Conservation (phyloP, 768 basidiomycete genomes). For the Leccinellum rugosiceps region DNA sequence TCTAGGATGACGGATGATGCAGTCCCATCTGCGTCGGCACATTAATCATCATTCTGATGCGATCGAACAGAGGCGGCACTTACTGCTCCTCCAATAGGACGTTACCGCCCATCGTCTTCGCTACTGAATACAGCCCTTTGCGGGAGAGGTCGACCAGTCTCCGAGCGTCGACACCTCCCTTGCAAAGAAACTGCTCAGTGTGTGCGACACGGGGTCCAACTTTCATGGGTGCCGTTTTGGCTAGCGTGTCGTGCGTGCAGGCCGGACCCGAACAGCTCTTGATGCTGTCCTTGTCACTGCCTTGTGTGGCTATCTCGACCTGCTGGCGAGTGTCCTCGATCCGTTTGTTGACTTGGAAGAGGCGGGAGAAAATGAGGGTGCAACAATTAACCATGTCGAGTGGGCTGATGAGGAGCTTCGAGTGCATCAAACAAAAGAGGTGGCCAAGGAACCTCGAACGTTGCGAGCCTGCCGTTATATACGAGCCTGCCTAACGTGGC, state of each 20-base stretch:
- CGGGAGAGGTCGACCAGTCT: slow-evolving; percentile 35
- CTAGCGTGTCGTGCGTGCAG: slow-evolving; percentile 24
- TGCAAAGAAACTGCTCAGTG: slow-evolving; percentile 34
- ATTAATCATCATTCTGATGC: slow-evolving; percentile 17
- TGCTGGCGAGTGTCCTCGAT: slow-evolving; percentile 16
- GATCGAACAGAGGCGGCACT: slow-evolving; percentile 18
- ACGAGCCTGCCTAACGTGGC: slow-evolving; percentile 16
- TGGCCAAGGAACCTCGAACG: slow-evolving; percentile 7
- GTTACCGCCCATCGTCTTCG: slow-evolving; percentile 35
- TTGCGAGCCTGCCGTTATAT: slow-evolving; percentile 20
- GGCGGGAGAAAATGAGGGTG: slow-evolving; percentile 21
- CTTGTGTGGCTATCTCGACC: slow-evolving; percentile 21
- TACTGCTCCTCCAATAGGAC: slow-evolving; percentile 37
- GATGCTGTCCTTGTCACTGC: slow-evolving; percentile 23
- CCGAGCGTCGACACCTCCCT: slow-evolving; percentile 35
- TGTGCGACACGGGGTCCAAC: slow-evolving; percentile 35
- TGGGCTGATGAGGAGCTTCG: slow-evolving; percentile 19
- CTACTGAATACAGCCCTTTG: slow-evolving; percentile 31
- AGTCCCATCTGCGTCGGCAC: slow-evolving; percentile 32
- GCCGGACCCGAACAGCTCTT: slow-evolving; percentile 36
- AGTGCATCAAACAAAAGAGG: slow-evolving; percentile 21
- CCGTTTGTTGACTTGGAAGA: slow-evolving; percentile 16
- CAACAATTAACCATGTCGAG: slow-evolving; percentile 27
- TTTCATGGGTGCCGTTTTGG: slow-evolving; percentile 21
- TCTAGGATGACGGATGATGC: slow-evolving; percentile 31